These are phyloP conservation scores for Alnus glutinosa DNA, from an alignment of 306 rosid species.

Conservation along the genomic window DNA sequence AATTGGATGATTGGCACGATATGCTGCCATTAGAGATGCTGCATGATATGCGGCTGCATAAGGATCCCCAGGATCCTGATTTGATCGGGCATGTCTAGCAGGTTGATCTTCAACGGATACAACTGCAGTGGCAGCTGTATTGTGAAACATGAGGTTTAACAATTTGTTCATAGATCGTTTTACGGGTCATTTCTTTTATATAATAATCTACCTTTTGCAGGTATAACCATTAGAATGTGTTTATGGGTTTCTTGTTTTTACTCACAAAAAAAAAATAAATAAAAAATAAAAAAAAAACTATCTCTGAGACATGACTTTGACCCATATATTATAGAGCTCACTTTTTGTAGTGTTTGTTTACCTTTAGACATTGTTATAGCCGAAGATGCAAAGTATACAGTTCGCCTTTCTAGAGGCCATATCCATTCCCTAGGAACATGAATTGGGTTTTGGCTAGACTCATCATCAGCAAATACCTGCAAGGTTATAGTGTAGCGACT, in stretches of 20 bases:
- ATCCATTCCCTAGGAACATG: slow-evolving; percentile 48
- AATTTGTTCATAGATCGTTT: not conserved
- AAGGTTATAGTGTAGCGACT: not conserved
- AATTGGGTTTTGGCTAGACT: slow-evolving; percentile 54
- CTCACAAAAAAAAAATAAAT: slow-evolving; percentile 53
- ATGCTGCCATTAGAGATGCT: too few species aligned
- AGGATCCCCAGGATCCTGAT: too few species aligned
- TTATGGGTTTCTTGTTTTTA: not conserved
- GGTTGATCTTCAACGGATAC: too few species aligned
- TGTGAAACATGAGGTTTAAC: too few species aligned
- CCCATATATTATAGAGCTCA: not conserved
- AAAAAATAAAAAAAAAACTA: too few species aligned
- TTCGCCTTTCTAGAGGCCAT: slow-evolving; percentile 35
- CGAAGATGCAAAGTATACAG: slow-evolving; percentile 53
- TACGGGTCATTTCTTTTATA: not conserved
- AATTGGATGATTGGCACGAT: too few species aligned
- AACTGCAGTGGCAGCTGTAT: too few species aligned
- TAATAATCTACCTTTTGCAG: not conserved
- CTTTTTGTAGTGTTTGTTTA: slow-evolving; percentile 6
- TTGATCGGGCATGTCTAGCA: too few species aligned
- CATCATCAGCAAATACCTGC: slow-evolving; percentile 63
- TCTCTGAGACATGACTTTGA: not conserved
- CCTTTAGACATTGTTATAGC: slow-evolving; percentile 47
- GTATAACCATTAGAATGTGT: not conserved
- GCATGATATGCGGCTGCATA: too few species aligned